phyloP scores from a whole-genome alignment of 306 rosid species.

The Rosa rugosa region DNA sequence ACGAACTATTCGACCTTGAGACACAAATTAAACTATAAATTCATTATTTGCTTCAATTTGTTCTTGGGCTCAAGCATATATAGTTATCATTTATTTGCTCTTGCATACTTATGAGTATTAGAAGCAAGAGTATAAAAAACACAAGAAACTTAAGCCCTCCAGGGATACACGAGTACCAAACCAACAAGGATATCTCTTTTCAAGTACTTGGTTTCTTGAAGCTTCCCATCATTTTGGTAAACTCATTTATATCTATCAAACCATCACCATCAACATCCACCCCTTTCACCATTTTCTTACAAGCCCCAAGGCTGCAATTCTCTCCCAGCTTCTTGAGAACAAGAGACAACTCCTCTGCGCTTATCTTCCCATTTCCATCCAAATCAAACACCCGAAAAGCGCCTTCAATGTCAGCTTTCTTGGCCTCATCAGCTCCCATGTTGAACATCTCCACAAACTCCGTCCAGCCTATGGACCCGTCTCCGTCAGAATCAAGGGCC shows the following conservation, averaged over 20 bases:
- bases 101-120: not conserved
- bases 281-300: constrained; percentile 63
- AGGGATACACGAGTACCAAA: not conserved
- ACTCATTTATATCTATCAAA: constrained; percentile 63
- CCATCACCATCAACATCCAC: constrained; percentile 80
- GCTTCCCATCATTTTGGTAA: constrained; percentile 60
- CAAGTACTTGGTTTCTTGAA: constrained; percentile 35
- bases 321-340: constrained; percentile 67
- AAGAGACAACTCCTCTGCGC: constrained; percentile 64
- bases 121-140: constrained; percentile 4
- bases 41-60: not conserved
- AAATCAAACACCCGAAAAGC: constrained; percentile 72
- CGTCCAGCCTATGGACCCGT: constrained; percentile 60
- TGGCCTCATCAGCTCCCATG: constrained; percentile 39
- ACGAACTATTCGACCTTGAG: not conserved
- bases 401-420: constrained; percentile 45
- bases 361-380: constrained; percentile 79
- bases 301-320: constrained; percentile 49
- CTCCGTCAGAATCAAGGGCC: constrained; percentile 63
- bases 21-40: too few species aligned
- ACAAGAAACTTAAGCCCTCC: not conserved
- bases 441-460: constrained; percentile 64
- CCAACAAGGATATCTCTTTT: not conserved
- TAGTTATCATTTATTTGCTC: not conserved
- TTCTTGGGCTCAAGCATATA: not conserved